Conservation (phyloP, 1,284 basidiomycete genomes). For the Thelephora terrestris region DNA sequence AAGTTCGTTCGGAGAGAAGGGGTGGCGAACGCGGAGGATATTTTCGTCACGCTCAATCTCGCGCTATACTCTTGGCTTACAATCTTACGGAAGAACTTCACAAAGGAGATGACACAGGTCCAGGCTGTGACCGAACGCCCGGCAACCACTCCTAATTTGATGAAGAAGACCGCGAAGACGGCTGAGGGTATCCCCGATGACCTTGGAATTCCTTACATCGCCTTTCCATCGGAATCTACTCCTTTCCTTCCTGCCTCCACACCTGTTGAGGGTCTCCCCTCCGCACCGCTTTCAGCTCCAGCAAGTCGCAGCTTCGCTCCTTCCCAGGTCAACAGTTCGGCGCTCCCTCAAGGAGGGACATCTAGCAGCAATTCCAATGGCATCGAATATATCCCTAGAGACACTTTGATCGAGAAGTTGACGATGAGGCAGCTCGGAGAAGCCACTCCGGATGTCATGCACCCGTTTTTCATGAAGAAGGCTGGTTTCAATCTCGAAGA, state of each 20-base stretch:
- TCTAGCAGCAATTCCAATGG: constrained; percentile 20
- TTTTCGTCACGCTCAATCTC: constrained; percentile 76
- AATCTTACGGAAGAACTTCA: constrained; percentile 58
- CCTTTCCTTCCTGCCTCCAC: neutral
- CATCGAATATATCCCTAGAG: constrained; percentile 40
- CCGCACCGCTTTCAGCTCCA: neutral
- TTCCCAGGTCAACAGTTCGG: constrained; percentile 4
- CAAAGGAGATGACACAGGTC: constrained; percentile 66
- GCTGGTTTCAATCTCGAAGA: constrained; percentile 75
- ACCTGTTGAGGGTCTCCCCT: neutral
- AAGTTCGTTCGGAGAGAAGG: constrained; percentile 47
- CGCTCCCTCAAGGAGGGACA: neutral
- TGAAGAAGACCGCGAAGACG: neutral
- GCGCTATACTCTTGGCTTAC: constrained; percentile 74
- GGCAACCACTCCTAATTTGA: constrained; percentile 8
- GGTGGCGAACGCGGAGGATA: constrained; percentile 51
- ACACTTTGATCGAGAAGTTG: constrained; percentile 58
- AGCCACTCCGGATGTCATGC: constrained; percentile 81
- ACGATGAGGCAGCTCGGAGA: constrained; percentile 80
- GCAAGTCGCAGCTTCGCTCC: neutral
- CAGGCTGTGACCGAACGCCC: constrained; percentile 44
- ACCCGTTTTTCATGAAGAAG: constrained; percentile 77
- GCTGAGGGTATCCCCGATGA: neutral
- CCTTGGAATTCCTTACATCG: no score
- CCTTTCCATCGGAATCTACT: neutral